Conservation (phyloP, 345 rosid genomes). For the Rubroshorea leprosula region DNA sequence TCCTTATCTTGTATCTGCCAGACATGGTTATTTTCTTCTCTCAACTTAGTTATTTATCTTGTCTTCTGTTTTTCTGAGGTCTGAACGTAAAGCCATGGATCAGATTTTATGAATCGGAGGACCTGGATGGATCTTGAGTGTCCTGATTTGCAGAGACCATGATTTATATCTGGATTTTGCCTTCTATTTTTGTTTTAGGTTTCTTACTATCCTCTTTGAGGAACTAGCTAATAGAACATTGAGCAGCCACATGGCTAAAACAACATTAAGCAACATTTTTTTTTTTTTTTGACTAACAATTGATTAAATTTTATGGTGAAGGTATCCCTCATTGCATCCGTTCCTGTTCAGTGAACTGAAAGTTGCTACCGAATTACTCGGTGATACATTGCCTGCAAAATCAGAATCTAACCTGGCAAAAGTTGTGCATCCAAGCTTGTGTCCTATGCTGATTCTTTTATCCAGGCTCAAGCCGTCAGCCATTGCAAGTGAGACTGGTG, state of each 20-base stretch:
- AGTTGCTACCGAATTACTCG: slow-evolving; percentile 67
- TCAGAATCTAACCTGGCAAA: slow-evolving; percentile 57
- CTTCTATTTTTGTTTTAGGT: neutral
- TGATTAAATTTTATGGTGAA: slow-evolving; percentile 31
- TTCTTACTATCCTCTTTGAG: slow-evolving; percentile 1
- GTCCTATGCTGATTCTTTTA: slow-evolving; percentile 86
- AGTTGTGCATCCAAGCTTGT: slow-evolving; percentile 89
- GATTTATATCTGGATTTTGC: neutral
- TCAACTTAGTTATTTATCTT: too few relatives aligned
- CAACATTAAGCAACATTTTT: neutral
- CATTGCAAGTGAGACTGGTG: slow-evolving; percentile 78
- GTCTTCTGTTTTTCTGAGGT: neutral
- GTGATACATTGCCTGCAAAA: slow-evolving; percentile 37
- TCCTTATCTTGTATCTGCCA: too few relatives aligned
- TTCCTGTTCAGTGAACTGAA: slow-evolving; percentile 67
- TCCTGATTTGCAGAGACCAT: neutral
- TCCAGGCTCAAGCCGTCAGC: slow-evolving; percentile 96
- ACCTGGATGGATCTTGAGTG: neutral
- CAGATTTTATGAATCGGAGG: too few relatives aligned
- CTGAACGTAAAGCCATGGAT: neutral
- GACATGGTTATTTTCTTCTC: too few relatives aligned
- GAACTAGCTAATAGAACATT: neutral
- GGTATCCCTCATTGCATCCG: slow-evolving; percentile 86
- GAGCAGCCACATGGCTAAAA: too few relatives aligned
- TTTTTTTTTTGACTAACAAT: slow-evolving; percentile 13